Conservation (phyloP, 148 eudicot genomes). For the Diospyros lotus region DNA sequence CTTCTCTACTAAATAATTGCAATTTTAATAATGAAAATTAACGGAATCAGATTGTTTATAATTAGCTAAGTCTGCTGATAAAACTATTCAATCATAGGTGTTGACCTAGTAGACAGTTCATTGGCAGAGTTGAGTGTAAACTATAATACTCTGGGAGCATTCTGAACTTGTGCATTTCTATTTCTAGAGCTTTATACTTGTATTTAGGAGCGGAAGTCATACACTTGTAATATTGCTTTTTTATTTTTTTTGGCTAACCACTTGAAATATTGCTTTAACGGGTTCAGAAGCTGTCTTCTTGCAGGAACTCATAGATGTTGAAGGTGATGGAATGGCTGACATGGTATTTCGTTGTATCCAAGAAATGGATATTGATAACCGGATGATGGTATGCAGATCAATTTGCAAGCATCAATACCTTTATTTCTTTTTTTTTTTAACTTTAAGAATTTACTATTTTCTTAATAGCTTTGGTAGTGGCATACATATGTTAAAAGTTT, state of each 20-base stretch:
- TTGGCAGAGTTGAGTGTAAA: neutral
- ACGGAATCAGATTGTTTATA: neutral
- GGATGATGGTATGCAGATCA: conserved; percentile 72
- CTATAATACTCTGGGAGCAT: neutral
- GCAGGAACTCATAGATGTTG: conserved; percentile 97
- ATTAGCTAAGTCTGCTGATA: conserved; percentile 4
- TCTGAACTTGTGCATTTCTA: neutral
- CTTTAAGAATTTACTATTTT: neutral
- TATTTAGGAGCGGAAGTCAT: neutral
- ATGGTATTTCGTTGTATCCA: conserved; percentile 98
- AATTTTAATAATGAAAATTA: neutral
- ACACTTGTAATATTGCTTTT: neutral
- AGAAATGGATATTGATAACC: conserved; percentile 98
- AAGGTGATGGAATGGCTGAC: conserved; percentile 99
- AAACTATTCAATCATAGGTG: neutral
- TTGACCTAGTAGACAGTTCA: neutral
- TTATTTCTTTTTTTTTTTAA: too few species aligned
- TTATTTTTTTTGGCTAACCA: neutral
- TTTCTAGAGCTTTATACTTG: neutral
- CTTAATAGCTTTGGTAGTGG: neutral
- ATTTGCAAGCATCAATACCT: neutral
- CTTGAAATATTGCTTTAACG: neutral
- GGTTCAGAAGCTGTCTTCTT: conserved; percentile 18
- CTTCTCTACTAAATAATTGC: neutral
- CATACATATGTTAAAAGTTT: neutral